phyloP scores from a whole-genome alignment of 768 basidiomycete species.

The Mycena indigotica region DNA sequence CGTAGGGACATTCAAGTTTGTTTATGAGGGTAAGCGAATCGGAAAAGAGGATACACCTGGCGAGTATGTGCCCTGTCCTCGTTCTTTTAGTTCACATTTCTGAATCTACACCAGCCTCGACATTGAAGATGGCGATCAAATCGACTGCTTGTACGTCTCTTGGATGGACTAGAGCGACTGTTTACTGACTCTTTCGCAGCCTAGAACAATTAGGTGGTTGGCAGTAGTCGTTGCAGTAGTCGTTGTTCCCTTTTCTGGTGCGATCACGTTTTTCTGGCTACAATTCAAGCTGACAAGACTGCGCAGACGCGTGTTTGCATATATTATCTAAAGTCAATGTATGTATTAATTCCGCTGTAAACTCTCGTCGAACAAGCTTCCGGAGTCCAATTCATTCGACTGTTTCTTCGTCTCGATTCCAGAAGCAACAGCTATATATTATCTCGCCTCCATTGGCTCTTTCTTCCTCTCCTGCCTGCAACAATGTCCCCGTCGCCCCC shows the following conservation, averaged over 20 bases:
- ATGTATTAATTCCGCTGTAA: neutral
- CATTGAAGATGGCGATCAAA: constrained; percentile 65
- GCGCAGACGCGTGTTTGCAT: neutral
- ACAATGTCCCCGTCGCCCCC: neutral
- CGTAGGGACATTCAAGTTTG: constrained; percentile 66
- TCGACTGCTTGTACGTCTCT: constrained; percentile 41
- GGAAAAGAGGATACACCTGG: constrained; percentile 53
- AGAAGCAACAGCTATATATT: neutral
- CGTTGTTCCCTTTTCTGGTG: neutral
- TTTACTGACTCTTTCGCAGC: constrained; percentile 1
- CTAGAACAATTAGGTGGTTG: constrained; percentile 17
- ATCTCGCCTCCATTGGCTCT: neutral
- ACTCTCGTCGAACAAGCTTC: neutral
- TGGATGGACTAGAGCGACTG: neutral
- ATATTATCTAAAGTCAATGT: neutral
- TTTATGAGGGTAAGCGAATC: constrained; percentile 56
- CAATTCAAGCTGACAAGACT: neutral
- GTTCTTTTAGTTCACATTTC: neutral
- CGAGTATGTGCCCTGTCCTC: constrained; percentile 38
- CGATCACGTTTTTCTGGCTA: neutral
- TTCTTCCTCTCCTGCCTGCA: neutral
- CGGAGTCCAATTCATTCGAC: neutral
- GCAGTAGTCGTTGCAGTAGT: neutral
- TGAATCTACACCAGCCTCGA: constrained; percentile 38
- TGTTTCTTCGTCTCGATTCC: neutral